Base-by-base conservation (phyloP, 2,329 filamentous ascomycete species). In the Cordyceps militaris region DNA sequence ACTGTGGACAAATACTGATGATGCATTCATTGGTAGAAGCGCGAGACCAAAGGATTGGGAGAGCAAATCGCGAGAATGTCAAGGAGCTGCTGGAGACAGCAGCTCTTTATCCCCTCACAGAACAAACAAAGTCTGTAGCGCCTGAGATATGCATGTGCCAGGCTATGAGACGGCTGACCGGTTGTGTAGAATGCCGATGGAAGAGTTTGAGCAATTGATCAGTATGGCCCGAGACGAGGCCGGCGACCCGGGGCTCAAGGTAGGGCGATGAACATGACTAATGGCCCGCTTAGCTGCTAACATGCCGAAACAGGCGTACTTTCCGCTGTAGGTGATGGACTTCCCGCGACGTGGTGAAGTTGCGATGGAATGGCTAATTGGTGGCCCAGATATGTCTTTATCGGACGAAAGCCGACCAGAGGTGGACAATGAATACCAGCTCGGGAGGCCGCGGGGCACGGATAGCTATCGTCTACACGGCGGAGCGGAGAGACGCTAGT, bases 161-260 rank as follows among this genome's bases (percentile, higher is more conserved):
- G 23, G 28, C 7, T 52, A 23, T 61, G n/a, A 4, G 16, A 9
- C 44, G 21, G 46, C 60, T 58, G 38, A 61, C 16, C 6, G 62
- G 50, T 59, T 59, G 42, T 58, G 21, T 61, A 84, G 83, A 19
- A 84, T 85, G 79, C 66, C 79, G 1, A 70, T 79, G 24, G 75
- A 77, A n/a, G 79, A 85, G 54, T 81, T 84, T 40, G 77, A 85
- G 56, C 67, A 79, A 34, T 70, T 86, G 38, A 74, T 85, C 48
- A 77, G 79, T 42, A 76, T 82, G 64, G 81, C 81, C n/a, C 76
- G 77, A 36, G 67, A 63, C 26, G 81, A 84, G 59, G 81, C 81
- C 13, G 73, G 73, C 53, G 76, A 82, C 59, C 75, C 79, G 2
- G 71, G 73, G 5, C 76, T 82, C 61, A 85, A 83, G 77, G 83